phyloP scores from a whole-genome alignment of 2,329 filamentous ascomycete species.

The Taxawa tesnikishii region DNA sequence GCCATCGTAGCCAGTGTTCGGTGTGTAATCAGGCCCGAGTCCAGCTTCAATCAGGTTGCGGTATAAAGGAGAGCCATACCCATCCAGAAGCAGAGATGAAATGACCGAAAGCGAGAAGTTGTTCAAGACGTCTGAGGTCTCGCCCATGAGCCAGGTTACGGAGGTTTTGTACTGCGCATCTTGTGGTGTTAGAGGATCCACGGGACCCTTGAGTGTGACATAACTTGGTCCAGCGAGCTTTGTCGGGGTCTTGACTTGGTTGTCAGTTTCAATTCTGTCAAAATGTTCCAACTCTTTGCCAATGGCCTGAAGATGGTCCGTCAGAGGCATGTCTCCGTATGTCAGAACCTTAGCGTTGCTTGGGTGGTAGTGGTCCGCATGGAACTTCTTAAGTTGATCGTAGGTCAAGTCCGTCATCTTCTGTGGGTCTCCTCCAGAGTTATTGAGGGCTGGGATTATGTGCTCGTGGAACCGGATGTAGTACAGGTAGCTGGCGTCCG shows the following conservation, averaged over 20 bases:
- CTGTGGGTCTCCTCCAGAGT: slow-evolving; percentile 90
- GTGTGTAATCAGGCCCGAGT: slow-evolving; percentile 84
- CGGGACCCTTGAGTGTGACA: slow-evolving; percentile 64
- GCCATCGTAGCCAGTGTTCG: slow-evolving; percentile 84
- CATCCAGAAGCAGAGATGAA: slow-evolving; percentile 76
- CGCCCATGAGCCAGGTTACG: slow-evolving; percentile 80
- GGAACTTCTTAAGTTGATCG: slow-evolving; percentile 76
- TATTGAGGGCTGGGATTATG: slow-evolving; percentile 87
- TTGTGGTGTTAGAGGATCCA: slow-evolving; percentile 74
- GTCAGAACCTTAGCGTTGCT: slow-evolving; percentile 95
- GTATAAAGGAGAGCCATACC: slow-evolving; percentile 90
- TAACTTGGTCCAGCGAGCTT: slow-evolving; percentile 56
- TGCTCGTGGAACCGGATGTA: slow-evolving; percentile 93
- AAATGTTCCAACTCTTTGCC: slow-evolving; percentile 64
- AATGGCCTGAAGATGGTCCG: slow-evolving; percentile 68
- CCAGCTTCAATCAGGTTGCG: slow-evolving; percentile 78
- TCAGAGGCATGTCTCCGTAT: slow-evolving; percentile 83
- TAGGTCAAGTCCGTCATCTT: slow-evolving; percentile 95
- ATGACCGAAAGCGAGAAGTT: slow-evolving; percentile 77
- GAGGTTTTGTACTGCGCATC: slow-evolving; percentile 92
- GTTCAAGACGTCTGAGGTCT: slow-evolving; percentile 71
- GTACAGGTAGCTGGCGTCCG: slow-evolving; percentile 89
- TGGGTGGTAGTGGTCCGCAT: slow-evolving; percentile 88
- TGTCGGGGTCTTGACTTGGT: slow-evolving; percentile 64
- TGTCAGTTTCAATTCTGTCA: slow-evolving; percentile 55